Conservation (phyloP, 1,284 basidiomycete species). For the Ustilago cynodontis region DNA sequence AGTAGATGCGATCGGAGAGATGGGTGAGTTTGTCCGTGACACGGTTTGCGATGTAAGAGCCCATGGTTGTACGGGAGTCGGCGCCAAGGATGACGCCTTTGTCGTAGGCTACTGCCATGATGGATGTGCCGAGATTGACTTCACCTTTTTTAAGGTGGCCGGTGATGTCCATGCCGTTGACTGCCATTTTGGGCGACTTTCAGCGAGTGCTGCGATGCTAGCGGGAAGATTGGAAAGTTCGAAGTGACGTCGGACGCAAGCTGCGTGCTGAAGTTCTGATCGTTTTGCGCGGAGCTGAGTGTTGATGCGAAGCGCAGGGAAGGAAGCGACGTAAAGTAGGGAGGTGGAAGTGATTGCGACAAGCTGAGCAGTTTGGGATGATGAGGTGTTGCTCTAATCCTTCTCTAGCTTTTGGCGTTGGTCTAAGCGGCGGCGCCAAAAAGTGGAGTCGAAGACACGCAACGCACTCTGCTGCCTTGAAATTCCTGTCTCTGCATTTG, state of each 20-base stretch:
- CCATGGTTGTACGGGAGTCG: conserved; percentile 95
- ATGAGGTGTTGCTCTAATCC: conserved; percentile 26
- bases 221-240: not conserved
- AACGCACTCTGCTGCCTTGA: conserved; percentile 8
- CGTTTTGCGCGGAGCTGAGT: not conserved
- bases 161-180: conserved; percentile 56
- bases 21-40: conserved; percentile 99
- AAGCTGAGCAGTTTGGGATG: conserved; percentile 12
- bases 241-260: not conserved
- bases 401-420: conserved; percentile 9
- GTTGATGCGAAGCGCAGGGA: not conserved
- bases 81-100: conserved; percentile 95
- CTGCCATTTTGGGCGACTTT: conserved; percentile 28
- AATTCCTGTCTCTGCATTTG: not conserved
- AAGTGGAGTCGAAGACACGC: conserved; percentile 37
- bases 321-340: not conserved
- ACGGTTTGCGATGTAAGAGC: conserved; percentile 96
- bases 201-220: not conserved
- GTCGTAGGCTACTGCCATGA: conserved; percentile 98
- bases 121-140: conserved; percentile 79
- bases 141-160: conserved; percentile 67
- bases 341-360: not conserved
- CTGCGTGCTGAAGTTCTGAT: not conserved
- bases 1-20: conserved; percentile 97
- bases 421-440: conserved; percentile 27